Conservation (phyloP, 495 filamentous ascomycete species). For the Bathelium albidoporum region DNA sequence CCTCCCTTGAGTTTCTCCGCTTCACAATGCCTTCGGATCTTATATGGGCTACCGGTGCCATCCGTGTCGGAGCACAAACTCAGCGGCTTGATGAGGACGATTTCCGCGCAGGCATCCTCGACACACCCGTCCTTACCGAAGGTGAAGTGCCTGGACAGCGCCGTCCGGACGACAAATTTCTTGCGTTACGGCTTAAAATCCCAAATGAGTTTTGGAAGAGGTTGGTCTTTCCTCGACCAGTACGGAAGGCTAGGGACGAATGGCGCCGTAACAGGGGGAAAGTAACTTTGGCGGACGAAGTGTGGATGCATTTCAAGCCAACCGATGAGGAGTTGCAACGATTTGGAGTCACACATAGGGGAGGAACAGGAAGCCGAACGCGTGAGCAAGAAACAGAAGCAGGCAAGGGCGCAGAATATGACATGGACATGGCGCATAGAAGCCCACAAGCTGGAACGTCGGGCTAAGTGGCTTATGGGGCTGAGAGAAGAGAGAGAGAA, state of each 20-base stretch:
- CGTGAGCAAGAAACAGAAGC: not conserved
- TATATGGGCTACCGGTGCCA: slow-evolving; percentile 17
- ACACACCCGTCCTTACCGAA: slow-evolving; percentile 7
- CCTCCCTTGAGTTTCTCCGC: slow-evolving; percentile 26
- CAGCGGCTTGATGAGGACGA: not conserved
- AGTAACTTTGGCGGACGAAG: slow-evolving; percentile 15
- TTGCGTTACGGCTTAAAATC: slow-evolving; percentile 17
- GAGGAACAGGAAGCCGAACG: not conserved
- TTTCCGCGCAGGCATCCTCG: slow-evolving; percentile 9
- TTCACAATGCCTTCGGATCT: slow-evolving; percentile 15
- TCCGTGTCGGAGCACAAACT: slow-evolving; percentile 12
- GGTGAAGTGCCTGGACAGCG: slow-evolving; percentile 13
- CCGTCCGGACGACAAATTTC: slow-evolving; percentile 16
- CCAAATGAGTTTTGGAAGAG: slow-evolving; percentile 18
- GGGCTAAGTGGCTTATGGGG: not conserved
- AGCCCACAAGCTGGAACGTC: not conserved
- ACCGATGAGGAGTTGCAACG: slow-evolving; percentile 6
- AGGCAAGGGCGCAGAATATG: not conserved
- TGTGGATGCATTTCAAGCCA: slow-evolving; percentile 24
- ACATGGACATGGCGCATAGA: not conserved
- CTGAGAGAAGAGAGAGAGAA: not conserved
- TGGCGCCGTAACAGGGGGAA: slow-evolving; percentile 5
- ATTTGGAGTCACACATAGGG: not conserved
- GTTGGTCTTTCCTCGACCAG: slow-evolving; percentile 15
- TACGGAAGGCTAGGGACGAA: slow-evolving; percentile 6